These are phyloP conservation scores for Penicillium sp. DNA, from an alignment of 2,329 filamentous ascomycete species.

Conservation along the genomic window DNA sequence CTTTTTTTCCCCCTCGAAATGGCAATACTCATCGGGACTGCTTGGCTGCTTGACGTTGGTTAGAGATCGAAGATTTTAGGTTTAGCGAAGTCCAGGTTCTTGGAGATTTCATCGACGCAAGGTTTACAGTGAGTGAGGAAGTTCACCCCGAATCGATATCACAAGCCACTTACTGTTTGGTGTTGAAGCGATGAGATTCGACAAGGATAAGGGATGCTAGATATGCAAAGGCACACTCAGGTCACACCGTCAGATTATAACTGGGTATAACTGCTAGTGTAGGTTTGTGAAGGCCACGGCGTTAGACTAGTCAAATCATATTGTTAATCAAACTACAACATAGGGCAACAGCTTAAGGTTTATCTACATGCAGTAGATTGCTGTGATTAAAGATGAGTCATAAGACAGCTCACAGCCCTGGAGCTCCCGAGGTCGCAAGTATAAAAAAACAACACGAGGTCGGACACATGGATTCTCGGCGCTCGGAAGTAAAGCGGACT, in stretches of 20 bases:
- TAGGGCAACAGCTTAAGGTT: not conserved
- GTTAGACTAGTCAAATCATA: not conserved
- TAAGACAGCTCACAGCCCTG: slow-evolving; percentile 4
- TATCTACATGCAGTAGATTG: not conserved
- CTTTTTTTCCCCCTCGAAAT: too few species aligned
- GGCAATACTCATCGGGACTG: slow-evolving; percentile 11
- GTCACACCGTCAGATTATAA: slow-evolving; percentile 4
- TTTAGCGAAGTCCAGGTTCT: too few species aligned
- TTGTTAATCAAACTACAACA: not conserved
- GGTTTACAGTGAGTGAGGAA: not conserved
- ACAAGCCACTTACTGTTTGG: not conserved
- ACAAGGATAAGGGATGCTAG: not conserved
- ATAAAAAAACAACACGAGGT: slow-evolving; percentile 11
- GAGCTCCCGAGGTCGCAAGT: too few species aligned
- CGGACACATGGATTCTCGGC: not conserved
- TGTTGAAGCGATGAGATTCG: not conserved
- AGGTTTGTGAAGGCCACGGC: not conserved
- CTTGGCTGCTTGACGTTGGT: slow-evolving; percentile 5
- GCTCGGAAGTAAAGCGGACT: slow-evolving; percentile 10
- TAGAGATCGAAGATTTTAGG: not conserved
- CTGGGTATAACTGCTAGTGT: not conserved
- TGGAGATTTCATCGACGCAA: not conserved
- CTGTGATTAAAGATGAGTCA: slow-evolving; percentile 13
- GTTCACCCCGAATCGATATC: not conserved
- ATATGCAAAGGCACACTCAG: not conserved